Base-by-base conservation (phyloP, 2,329 filamentous ascomycete species). In the Fusarium bulbicola region DNA sequence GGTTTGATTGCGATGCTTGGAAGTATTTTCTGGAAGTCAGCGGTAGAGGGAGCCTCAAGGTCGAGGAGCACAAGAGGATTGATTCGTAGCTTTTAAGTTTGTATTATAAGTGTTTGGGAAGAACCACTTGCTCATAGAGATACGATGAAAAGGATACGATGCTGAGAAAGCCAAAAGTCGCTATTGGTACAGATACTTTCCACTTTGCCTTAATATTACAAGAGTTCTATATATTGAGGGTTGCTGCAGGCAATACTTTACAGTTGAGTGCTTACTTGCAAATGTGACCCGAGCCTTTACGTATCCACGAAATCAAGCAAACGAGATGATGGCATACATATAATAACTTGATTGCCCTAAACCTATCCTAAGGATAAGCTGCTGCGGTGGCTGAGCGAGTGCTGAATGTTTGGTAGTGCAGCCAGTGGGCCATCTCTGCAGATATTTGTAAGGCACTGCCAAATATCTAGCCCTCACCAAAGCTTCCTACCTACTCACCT, bases 131-230 rank as follows among this genome's bases (percentile, higher is more conserved):
- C 24, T 42, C 15, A 18, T 42, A n/a, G 8, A 30, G 4, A 1
- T 42, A 1, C 0, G 20, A 5, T 18, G 36, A 5, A 54, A 14
- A 1, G 14, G 2, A n/a, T n/a, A n/a, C 0, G 4, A 11, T 30
- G 20, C 1, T 7, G 50, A 54, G 34, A n/a, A 16, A 10, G n/a
- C 6, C 0, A 42, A 3, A 54, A n/a, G 24, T 13, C 26, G 2
- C 0, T n/a, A 13, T 54, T 54, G 4, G 36, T 18, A 54, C 36
- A 26, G 13, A 52, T 54, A 7, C 11, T 6, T 18, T n/a, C 4
- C 20, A 4, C 11, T 8, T 30, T 30, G 26, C 50, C 7, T 0
- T n/a, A n/a, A n/a, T 42, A 28, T 14, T 3, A 40, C 24, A 10
- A 10, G 24, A 53, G 10, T 53, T 39, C 34, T 14, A 7, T 10